Evolutionary conservation across 106 monocot species (phyloP), one percentile per base, ranked within the genome.

Genomic region (Dendrobium huoshanense): DNA sequence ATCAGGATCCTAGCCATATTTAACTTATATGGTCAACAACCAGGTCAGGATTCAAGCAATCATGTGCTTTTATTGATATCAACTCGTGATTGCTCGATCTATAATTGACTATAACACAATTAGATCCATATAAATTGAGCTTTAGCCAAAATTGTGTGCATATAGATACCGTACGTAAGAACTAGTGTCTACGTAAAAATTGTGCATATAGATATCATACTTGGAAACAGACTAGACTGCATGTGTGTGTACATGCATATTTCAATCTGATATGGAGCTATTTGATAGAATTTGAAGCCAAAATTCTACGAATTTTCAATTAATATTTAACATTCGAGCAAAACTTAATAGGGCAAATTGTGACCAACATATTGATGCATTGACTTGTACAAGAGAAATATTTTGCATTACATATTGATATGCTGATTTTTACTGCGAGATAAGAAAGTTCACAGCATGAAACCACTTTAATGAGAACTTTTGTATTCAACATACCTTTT

Each of bases 401-500:
- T 22, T 61, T 4, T 61, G 18, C 22, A 18, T 61, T 7, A 22
- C 64, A 65, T 65, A 65, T 25, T 65, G 64, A 65, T 25, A 24
- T 8, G 24, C 64, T 4, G 44, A 44, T 79, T 27, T 67, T 55
- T 29, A 45, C 45, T 5, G 9, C 15, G 51, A 51, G 51, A 51
- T 51, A 13, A 51, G 15, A 51, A 13, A 51, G 15, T 3, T 13
- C 2, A 15, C 51, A 51, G 13, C 2, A 51, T 51, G 51, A 51
- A 51, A 51, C 13, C 10, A 51, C 13, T 13, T 51, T 51, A 13
- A 51, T 47, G n/a, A 43, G 74, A 41, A 27, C 51, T 44, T 40
- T 40, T 81, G 16, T 54, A 54, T 10, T 19, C 19, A 72, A n/a
- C 15, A 2, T 91, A 92, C 94, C 91, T 91, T 80, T 84, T 94